Evolutionary conservation across 2,329 filamentous ascomycete species (phyloP), one percentile per base, ranked within the genome.

Genomic region (Lachnellula suecica): DNA sequence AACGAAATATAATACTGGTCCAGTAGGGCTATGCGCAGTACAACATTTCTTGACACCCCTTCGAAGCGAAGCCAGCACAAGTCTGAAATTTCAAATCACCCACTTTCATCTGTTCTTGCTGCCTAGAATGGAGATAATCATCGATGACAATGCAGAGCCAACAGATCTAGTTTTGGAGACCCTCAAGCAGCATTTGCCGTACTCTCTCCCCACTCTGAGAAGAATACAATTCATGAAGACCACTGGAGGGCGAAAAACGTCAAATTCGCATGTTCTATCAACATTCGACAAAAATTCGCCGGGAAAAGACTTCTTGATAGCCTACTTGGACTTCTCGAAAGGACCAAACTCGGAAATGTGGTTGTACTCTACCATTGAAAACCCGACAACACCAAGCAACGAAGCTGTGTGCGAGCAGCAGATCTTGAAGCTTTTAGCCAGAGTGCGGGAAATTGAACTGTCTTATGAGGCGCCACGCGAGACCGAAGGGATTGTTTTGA

Each of bases 281-380:
- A 68, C 67, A 11, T 68, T 67, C 23, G 40, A 41, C 49, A 45
- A 24, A 7, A 49, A 51, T 5, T 72, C 69, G 62, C 17, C 35
- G 8, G 34, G 41, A 24, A 25, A 51, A 10, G 25, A 49, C 11
- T 84, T 87, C 63, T 75, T 78, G 1, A 79, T 78, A 1, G 81
- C 79, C 0, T 87, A 84, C 62, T 64, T 86, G 5, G 85, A 89
- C 66, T 73, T 84, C 19, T 78, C 78, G 4, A 74, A 74, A 49
- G 74, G 77, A 0, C 82, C 81, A 0, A 84, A 87, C 63, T 88
- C 86, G 0, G 79, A 88, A 56, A 71, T 83, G 25, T 88, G 81
- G 79, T 62, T 88, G 1, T 88, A 84, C 66, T 76, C 74, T 1
- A 78, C 77, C 0, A 62, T 80, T 2, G 78, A 84, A 53, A 67